Conservation (phyloP, 495 filamentous ascomycete genomes). For the Astrothelium subdiscretum region DNA sequence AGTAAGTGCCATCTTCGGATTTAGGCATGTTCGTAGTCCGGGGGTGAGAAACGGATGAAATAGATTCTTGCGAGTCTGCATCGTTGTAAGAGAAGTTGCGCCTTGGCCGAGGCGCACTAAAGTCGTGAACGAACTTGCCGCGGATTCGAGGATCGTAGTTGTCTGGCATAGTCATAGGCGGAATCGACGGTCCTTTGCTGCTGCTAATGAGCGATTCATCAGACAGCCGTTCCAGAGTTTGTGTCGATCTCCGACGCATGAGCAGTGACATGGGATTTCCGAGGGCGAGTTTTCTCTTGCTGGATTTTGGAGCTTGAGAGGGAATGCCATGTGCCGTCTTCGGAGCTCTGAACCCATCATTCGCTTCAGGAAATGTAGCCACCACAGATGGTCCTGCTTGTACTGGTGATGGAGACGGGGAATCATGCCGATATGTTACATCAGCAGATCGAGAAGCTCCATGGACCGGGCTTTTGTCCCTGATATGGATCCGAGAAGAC, state of each 20-base stretch:
- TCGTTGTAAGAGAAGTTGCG: slow-evolving; percentile 38
- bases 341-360: neutral
- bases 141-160: slow-evolving; percentile 77
- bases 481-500: neutral
- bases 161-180: slow-evolving; percentile 45
- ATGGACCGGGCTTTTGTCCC: neutral
- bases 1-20: slow-evolving; percentile 6
- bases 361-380: neutral
- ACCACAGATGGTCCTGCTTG: neutral
- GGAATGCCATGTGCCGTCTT: neutral
- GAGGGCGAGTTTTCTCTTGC: slow-evolving; percentile 54
- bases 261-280: slow-evolving; percentile 58
- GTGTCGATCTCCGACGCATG: slow-evolving; percentile 36
- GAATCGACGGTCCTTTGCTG: slow-evolving; percentile 24
- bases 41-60: neutral
- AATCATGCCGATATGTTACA: neutral
- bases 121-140: slow-evolving; percentile 80
- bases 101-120: slow-evolving; percentile 67
- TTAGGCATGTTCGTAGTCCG: neutral
- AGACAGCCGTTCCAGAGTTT: slow-evolving; percentile 20
- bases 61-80: slow-evolving; percentile 12
- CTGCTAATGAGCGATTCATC: slow-evolving; percentile 22
- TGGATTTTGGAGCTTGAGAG: slow-evolving; percentile 13
- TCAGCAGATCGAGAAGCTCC: neutral
- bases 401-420: neutral